phyloP scores from a whole-genome alignment of 305 asterid genomes.

The Fraxinus platypoda region DNA sequence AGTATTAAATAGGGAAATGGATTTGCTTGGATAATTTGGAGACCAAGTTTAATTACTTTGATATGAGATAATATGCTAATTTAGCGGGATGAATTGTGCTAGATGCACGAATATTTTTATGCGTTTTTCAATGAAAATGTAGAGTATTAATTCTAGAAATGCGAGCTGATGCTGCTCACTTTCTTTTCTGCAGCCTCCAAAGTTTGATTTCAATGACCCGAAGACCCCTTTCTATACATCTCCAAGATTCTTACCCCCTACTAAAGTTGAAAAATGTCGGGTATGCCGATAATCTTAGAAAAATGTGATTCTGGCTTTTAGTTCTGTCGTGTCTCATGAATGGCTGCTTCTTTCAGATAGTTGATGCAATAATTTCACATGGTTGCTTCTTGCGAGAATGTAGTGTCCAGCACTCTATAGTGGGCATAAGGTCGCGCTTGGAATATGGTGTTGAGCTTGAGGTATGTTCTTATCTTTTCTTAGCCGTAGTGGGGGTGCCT shows the following conservation, averaged over 20 bases:
- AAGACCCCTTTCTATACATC: constrained; percentile 94
- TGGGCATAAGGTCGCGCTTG: constrained; percentile 79
- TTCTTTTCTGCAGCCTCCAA: constrained; percentile 59
- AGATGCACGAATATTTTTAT: background rate
- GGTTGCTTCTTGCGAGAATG: constrained; percentile 90
- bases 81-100: background rate
- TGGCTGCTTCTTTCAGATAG: constrained; percentile 53
- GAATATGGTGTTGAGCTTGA: constrained; percentile 79
- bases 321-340: constrained; percentile 25
- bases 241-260: constrained; percentile 91
- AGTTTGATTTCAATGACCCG: constrained; percentile 83
- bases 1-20: background rate
- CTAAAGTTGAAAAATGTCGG: constrained; percentile 91
- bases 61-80: background rate
- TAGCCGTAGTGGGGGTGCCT: background rate
- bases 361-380: constrained; percentile 84
- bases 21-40: background rate
- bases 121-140: background rate
- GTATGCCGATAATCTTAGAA: constrained; percentile 38
- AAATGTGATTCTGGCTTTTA: constrained; percentile 6
- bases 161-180: constrained; percentile 11
- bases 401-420: constrained; percentile 76
- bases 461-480: constrained; percentile 34
- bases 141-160: background rate
- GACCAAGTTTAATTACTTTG: background rate